Evolutionary conservation across 2,329 filamentous ascomycete genomes (phyloP).

Genomic region (Penicillium sp.): DNA sequence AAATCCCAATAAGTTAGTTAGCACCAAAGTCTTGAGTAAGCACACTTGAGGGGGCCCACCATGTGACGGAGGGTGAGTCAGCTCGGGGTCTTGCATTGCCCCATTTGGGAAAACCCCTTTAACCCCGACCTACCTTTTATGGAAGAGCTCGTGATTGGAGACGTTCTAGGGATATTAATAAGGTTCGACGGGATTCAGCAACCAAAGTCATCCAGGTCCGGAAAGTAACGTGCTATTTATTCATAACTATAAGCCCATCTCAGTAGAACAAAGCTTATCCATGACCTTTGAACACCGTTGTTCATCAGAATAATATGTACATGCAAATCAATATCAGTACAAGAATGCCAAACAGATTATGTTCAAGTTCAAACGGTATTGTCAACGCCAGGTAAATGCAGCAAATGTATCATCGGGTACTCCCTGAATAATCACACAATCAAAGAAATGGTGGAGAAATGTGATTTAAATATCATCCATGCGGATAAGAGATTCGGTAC

Average conservation of each 20-base stretch:
- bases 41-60: background rate
- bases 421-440: background rate
- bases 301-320: slow-evolving; percentile 1
- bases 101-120: background rate
- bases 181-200: too few species aligned
- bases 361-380: background rate
- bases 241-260: background rate
- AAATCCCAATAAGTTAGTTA: background rate
- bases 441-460: background rate
- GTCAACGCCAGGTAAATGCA: slow-evolving; percentile 12
- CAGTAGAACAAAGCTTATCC: background rate
- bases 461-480: slow-evolving; percentile 2
- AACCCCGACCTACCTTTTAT: background rate
- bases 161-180: too few species aligned
- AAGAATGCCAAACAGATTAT: slow-evolving; percentile 1
- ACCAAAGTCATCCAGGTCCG: too few species aligned
- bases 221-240: background rate
- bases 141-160: too few species aligned
- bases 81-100: background rate
- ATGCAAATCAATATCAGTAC: slow-evolving; percentile 1
- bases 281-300: background rate
- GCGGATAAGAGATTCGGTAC: slow-evolving; percentile 1
- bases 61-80: slow-evolving; percentile 9
- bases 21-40: background rate
- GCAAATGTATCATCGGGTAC: background rate